Evolutionary conservation across 148 eudicot genomes (phyloP).

Genomic region (Chenopodium quinoa): DNA sequence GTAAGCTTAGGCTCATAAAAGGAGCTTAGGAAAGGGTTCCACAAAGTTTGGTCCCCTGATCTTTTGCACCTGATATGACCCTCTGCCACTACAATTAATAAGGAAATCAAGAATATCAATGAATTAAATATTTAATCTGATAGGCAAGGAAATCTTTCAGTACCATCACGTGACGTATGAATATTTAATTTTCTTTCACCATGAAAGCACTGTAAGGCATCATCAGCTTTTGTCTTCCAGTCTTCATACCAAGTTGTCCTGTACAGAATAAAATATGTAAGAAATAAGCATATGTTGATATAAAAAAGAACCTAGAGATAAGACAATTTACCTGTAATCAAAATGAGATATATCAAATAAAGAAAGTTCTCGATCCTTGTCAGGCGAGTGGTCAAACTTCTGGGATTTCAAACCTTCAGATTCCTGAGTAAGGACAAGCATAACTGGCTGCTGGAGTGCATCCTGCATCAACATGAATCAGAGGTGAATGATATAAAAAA

Average conservation of each 20-base stretch:
- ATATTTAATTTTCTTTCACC: constrained; percentile 22
- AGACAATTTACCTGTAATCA: constrained; percentile 43
- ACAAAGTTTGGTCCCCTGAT: not conserved
- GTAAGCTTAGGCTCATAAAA: not conserved
- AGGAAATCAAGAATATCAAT: not conserved
- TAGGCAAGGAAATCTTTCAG: constrained; percentile 29
- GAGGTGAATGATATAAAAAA: not conserved
- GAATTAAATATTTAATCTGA: not conserved
- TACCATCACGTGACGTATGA: constrained; percentile 29
- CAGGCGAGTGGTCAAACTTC: constrained; percentile 34
- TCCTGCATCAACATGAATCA: constrained; percentile 42
- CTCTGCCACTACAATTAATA: not conserved
- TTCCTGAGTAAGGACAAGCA: constrained; percentile 55
- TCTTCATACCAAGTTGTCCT: constrained; percentile 62
- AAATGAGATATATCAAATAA: constrained; percentile 43
- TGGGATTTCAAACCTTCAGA: constrained; percentile 35
- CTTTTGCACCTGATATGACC: not conserved
- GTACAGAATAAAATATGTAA: constrained; percentile 16
- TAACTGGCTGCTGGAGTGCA: constrained; percentile 70
- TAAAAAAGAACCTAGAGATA: constrained; percentile 6
- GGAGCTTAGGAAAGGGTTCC: not conserved
- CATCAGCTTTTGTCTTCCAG: constrained; percentile 51
- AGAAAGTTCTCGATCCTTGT: constrained; percentile 33
- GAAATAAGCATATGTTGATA: constrained; percentile 9
- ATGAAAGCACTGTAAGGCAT: constrained; percentile 33